A percentile compares a stretch with the other conserved stretches of the same genome.
Evolutionary conservation across 23 red algal species (phyloP).

Genomic region (Chondrus crispus): DNA sequence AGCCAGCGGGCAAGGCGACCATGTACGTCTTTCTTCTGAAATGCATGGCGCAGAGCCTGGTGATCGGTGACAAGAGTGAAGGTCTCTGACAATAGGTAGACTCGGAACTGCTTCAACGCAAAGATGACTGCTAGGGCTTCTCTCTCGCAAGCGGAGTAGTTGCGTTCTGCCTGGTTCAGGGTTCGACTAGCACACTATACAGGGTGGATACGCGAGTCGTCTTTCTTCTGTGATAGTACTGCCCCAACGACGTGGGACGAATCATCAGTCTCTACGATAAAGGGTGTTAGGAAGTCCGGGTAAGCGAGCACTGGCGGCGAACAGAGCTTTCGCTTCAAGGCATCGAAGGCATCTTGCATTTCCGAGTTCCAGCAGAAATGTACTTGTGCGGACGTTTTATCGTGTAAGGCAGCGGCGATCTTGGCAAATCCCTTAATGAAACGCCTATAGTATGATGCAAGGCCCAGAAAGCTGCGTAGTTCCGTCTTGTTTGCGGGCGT

Average conservation of each 20-base stretch:
- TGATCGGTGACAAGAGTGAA: neutral
- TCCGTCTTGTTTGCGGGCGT: neutral
- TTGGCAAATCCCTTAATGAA: neutral
- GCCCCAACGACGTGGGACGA: neutral
- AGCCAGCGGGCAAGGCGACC: neutral
- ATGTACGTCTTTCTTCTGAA: neutral
- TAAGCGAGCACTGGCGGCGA: neutral
- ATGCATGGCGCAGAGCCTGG: neutral
- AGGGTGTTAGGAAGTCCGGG: neutral
- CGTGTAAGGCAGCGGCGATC: neutral
- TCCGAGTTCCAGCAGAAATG: neutral
- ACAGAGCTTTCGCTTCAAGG: neutral
- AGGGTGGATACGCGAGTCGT: neutral
- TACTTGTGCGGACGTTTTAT: neutral
- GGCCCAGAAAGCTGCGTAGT: neutral
- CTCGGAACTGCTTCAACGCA: neutral
- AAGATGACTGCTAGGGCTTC: conserved; percentile 5
- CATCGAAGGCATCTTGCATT: neutral
- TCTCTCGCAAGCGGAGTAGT: conserved; percentile 1
- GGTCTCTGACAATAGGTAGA: neutral
- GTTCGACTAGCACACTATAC: neutral
- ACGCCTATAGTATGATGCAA: neutral
- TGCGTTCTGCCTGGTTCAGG: neutral
- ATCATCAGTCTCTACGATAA: conserved; percentile 2
- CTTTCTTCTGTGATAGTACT: conserved; percentile 8